phyloP scores from a whole-genome alignment of 164 flowering plant genomes.

The Macadamia integrifolia region DNA sequence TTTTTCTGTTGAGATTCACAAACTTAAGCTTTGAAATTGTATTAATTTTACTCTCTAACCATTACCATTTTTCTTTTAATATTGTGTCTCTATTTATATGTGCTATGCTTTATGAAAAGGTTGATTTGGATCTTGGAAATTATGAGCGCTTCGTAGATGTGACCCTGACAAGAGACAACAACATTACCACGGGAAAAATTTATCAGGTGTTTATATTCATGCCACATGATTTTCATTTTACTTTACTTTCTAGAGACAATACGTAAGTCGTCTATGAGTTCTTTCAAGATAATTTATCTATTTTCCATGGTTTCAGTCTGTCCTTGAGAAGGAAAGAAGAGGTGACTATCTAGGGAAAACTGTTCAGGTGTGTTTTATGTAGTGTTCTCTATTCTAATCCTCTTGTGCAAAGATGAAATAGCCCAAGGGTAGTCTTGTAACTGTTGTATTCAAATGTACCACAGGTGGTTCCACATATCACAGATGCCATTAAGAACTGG shows the following conservation, averaged over 20 bases:
- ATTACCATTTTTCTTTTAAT: background rate
- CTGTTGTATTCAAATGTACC: constrained; percentile 10
- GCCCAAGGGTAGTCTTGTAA: background rate
- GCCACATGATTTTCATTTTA: background rate
- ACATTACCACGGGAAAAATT: constrained; percentile 96
- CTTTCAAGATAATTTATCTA: constrained; percentile 4
- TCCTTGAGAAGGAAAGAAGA: constrained; percentile 81
- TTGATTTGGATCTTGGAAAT: constrained; percentile 93
- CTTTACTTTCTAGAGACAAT: background rate
- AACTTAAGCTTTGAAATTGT: background rate
- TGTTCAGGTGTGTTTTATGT: constrained; percentile 61
- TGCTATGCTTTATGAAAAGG: constrained; percentile 35
- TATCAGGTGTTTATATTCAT: constrained; percentile 59
- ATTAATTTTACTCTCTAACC: no score
- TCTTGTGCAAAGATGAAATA: background rate
- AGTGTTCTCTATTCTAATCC: background rate
- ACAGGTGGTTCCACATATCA: constrained; percentile 94
- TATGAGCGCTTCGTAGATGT: constrained; percentile 93
- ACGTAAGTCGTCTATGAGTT: background rate
- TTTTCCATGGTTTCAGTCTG: constrained; percentile 49
- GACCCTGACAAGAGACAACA: constrained; percentile 88
- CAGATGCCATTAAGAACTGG: constrained; percentile 90
- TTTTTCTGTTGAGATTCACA: background rate
- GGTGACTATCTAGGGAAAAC: constrained; percentile 98
- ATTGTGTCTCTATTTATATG: background rate